A percentile compares a stretch with the other conserved stretches of the same genome.
phyloP scores from a whole-genome alignment of 331 rosid genomes.

The Dryas integrifolia region DNA sequence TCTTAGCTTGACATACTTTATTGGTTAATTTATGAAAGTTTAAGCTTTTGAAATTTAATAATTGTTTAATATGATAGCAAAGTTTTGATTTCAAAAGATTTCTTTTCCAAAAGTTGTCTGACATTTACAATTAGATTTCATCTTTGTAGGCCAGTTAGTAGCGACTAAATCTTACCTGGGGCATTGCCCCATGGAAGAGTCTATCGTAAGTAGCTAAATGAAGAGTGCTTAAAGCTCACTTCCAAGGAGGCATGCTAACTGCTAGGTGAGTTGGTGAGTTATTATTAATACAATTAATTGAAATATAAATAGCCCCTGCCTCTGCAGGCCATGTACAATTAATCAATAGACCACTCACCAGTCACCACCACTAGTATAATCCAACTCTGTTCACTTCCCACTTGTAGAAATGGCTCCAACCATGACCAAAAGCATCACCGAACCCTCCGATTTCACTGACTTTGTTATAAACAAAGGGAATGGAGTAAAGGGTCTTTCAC shows the following conservation, averaged over 20 bases:
- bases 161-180: too few relatives aligned
- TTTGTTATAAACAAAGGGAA: slow-evolving; percentile 41
- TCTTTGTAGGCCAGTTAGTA: too few relatives aligned
- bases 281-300: background rate
- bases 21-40: too few relatives aligned
- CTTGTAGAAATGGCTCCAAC: slow-evolving; percentile 28
- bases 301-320: background rate
- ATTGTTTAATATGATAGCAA: too few relatives aligned
- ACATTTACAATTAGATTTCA: too few relatives aligned
- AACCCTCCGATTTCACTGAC: slow-evolving; percentile 23
- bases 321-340: background rate
- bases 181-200: too few relatives aligned
- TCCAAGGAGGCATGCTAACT: background rate
- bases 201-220: too few relatives aligned
- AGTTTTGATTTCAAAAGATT: too few relatives aligned
- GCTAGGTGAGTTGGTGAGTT: slow-evolving; percentile 2
- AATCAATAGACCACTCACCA: background rate
- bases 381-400: background rate
- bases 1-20: too few relatives aligned
- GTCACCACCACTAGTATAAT: background rate
- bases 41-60: too few relatives aligned
- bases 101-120: too few relatives aligned
- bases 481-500: slow-evolving; percentile 53
- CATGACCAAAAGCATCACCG: background rate
- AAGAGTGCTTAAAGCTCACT: background rate